phyloP scores from a whole-genome alignment of 1,284 basidiomycete genomes.

The Trametes versicolor region DNA sequence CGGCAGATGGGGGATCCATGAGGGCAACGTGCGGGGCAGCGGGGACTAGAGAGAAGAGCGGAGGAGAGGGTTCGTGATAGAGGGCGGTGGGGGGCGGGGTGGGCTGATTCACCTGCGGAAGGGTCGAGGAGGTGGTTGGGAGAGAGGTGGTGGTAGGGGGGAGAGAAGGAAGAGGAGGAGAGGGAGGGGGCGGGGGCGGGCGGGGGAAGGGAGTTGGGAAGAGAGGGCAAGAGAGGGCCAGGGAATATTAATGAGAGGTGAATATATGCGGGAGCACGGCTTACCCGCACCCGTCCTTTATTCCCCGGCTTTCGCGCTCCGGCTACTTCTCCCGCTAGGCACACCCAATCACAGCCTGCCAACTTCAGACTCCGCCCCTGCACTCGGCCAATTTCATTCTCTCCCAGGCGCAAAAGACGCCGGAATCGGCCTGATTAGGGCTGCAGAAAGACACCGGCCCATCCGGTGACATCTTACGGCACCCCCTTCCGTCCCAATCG shows the following conservation, averaged over 20 bases:
- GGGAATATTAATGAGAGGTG: slow-evolving; percentile 21
- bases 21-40: slow-evolving; percentile 12
- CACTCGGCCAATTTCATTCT: slow-evolving; percentile 27
- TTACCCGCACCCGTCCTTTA: slow-evolving; percentile 14
- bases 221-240: slow-evolving; percentile 22
- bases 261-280: slow-evolving; percentile 1
- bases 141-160: slow-evolving; percentile 8
- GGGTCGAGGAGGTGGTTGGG: slow-evolving; percentile 15
- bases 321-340: slow-evolving; percentile 29
- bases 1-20: slow-evolving; percentile 32
- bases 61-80: slow-evolving; percentile 10
- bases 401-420: slow-evolving; percentile 19
- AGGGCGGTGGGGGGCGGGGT: slow-evolving; percentile 5
- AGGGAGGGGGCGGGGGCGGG: slow-evolving; percentile 8
- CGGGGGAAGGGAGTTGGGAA: slow-evolving; percentile 17
- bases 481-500: slow-evolving; percentile 23
- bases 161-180: slow-evolving; percentile 17
- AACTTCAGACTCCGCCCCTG: slow-evolving; percentile 3
- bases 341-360: slow-evolving; percentile 18
- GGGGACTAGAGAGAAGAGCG: slow-evolving; percentile 31
- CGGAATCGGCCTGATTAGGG: slow-evolving; percentile 25
- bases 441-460: slow-evolving; percentile 31
- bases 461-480: slow-evolving; percentile 23
- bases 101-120: slow-evolving; percentile 6
- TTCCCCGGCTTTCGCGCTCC: slow-evolving; percentile 34